These are phyloP conservation scores for Didymella exigua DNA, from an alignment of 2,329 filamentous ascomycete species.

Conservation along the genomic window DNA sequence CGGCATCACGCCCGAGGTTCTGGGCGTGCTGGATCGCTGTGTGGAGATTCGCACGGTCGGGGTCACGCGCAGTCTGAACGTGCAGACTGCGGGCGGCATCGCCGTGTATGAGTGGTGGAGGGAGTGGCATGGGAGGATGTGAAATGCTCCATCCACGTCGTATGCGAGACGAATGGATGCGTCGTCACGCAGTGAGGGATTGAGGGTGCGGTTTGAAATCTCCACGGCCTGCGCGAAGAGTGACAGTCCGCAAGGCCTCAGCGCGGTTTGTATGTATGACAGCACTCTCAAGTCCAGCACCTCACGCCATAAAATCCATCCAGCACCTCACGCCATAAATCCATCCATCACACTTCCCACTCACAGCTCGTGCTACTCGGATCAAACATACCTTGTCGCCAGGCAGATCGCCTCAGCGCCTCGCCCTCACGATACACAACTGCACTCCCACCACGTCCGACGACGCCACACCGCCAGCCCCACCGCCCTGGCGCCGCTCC, in stretches of 20 bases:
- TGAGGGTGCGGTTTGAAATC: too few relatives aligned
- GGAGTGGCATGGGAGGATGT: conserved; percentile 43
- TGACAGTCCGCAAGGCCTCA: neutral
- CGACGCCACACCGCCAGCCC: neutral
- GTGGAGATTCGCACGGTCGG: conserved; percentile 60
- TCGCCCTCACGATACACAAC: too few relatives aligned
- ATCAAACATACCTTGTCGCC: neutral
- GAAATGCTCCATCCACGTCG: neutral
- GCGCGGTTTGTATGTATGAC: neutral
- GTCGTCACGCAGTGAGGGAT: too few relatives aligned
- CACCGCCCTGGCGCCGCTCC: neutral
- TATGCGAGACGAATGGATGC: too few relatives aligned
- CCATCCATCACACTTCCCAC: neutral
- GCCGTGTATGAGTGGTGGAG: conserved; percentile 59
- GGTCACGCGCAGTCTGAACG: conserved; percentile 60
- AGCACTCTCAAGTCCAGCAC: neutral
- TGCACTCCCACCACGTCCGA: neutral
- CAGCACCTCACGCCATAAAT: neutral
- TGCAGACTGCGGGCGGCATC: conserved; percentile 60
- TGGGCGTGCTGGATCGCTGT: conserved; percentile 57
- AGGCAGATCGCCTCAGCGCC: too few relatives aligned
- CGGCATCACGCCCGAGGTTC: conserved; percentile 55
- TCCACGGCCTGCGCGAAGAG: neutral
- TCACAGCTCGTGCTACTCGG: neutral
- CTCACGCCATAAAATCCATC: neutral